Conservation (phyloP, 2,329 filamentous ascomycete species). For the Neoarthrinium moseri region DNA sequence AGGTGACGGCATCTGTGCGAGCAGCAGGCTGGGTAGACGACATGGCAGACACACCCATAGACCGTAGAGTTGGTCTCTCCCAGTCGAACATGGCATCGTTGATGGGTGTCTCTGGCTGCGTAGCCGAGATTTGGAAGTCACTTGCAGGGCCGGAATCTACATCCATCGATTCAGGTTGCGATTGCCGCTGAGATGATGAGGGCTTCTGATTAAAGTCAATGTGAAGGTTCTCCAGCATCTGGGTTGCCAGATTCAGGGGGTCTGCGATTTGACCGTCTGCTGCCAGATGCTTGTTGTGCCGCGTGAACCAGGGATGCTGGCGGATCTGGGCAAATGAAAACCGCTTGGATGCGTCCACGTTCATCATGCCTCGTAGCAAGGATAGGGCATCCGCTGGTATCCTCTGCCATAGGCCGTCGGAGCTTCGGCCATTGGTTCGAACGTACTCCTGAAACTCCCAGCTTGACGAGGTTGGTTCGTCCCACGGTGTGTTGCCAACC, state of each 20-base stretch:
- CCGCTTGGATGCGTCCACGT: slow-evolving; percentile 68
- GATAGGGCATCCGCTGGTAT: slow-evolving; percentile 75
- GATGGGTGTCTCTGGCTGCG: slow-evolving; percentile 78
- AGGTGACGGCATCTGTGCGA: slow-evolving; percentile 32
- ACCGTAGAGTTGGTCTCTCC: slow-evolving; percentile 69
- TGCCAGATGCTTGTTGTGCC: slow-evolving; percentile 74
- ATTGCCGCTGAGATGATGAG: slow-evolving; percentile 35
- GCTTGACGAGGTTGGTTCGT: slow-evolving; percentile 80
- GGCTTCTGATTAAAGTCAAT: slow-evolving; percentile 81
- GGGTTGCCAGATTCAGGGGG: slow-evolving; percentile 82
- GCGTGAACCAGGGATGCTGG: slow-evolving; percentile 92
- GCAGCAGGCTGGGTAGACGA: slow-evolving; percentile 50
- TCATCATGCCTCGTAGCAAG: slow-evolving; percentile 90
- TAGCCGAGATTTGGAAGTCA: slow-evolving; percentile 64
- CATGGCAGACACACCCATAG: slow-evolving; percentile 40
- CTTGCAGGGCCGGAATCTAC: slow-evolving; percentile 51
- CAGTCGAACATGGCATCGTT: slow-evolving; percentile 80
- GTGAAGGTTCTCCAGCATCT: slow-evolving; percentile 87
- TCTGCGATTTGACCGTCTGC: slow-evolving; percentile 73
- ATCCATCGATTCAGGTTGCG: slow-evolving; percentile 63
- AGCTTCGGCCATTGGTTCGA: slow-evolving; percentile 73
- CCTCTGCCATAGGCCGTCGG: slow-evolving; percentile 81
- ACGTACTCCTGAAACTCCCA: slow-evolving; percentile 92
- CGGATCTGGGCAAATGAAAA: slow-evolving; percentile 87
- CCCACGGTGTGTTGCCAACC: slow-evolving; percentile 97